phyloP scores from a whole-genome alignment of 805 yeast species.

The Myxozyma neglecta region DNA sequence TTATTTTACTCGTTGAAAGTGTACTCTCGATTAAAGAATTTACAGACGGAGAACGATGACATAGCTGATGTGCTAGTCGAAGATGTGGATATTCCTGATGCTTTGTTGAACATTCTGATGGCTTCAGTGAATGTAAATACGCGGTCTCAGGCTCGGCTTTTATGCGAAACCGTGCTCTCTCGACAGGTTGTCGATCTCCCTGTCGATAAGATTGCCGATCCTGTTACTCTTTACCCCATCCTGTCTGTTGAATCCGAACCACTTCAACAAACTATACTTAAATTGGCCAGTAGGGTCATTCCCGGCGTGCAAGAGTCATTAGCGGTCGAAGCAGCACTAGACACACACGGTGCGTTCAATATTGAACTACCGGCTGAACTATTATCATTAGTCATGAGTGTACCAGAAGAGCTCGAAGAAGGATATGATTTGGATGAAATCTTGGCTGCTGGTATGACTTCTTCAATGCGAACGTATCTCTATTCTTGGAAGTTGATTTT shows the following conservation, averaged over 20 bases:
- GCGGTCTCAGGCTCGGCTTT: constrained; percentile 14
- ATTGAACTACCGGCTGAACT: constrained; percentile 48
- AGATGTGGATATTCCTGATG: constrained; percentile 7
- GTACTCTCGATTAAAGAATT: constrained; percentile 40
- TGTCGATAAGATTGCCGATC: constrained; percentile 9
- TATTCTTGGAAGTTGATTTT: constrained; percentile 72
- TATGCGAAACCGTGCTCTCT: constrained; percentile 21
- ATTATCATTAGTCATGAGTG: constrained; percentile 38
- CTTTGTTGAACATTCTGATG: constrained; percentile 2
- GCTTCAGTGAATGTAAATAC: constrained; percentile 5
- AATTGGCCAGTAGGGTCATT: constrained; percentile 44
- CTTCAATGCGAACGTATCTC: constrained; percentile 44
- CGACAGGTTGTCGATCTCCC: constrained; percentile 20
- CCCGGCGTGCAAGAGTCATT: constrained; percentile 51
- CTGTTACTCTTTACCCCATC: constrained; percentile 16
- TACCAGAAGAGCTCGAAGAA: constrained; percentile 16
- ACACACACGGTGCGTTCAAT: constrained; percentile 24
- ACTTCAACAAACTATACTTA: constrained; percentile 46
- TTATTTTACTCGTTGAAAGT: constrained; percentile 49
- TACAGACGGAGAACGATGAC: constrained; percentile 30
- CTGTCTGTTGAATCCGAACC: constrained; percentile 25
- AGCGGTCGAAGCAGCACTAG: constrained; percentile 45
- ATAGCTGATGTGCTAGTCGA: constrained; percentile 44
- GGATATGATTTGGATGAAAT: constrained; percentile 6
- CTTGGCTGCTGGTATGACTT: constrained; percentile 12